These are phyloP conservation scores for Cutaneotrichosporon mucoides DNA, from an alignment of 1,284 basidiomycete genomes.

Conservation along the genomic window DNA sequence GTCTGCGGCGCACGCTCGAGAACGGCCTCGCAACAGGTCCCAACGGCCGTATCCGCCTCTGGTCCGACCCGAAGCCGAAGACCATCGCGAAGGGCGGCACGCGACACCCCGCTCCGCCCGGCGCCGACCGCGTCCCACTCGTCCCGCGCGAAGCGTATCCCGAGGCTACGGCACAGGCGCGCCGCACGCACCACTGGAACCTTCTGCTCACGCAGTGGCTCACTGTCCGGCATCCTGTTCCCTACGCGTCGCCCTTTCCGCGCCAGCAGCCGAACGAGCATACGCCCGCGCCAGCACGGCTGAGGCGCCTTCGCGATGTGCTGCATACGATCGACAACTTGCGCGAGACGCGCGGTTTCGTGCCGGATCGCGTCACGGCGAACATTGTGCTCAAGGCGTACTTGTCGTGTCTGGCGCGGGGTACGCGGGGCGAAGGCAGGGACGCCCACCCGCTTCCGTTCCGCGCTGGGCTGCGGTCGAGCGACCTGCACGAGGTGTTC, in stretches of 20 bases:
- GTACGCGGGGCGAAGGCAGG: slow-evolving; percentile 1
- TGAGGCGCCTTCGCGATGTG: slow-evolving; percentile 31
- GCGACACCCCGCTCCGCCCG: slow-evolving; percentile 1
- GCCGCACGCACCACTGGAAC: slow-evolving; percentile 17
- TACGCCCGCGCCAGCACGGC: slow-evolving; percentile 3
- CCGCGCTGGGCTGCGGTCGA: background rate
- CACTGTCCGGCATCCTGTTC: slow-evolving; percentile 7
- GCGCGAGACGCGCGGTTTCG: slow-evolving; percentile 30
- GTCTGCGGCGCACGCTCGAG: slow-evolving; percentile 26
- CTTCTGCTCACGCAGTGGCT: slow-evolving; percentile 11
- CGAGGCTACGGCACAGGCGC: slow-evolving; percentile 3
- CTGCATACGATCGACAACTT: slow-evolving; percentile 28
- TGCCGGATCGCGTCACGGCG: slow-evolving; percentile 40
- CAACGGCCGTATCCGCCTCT: slow-evolving; percentile 1
- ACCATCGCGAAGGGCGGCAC: background rate
- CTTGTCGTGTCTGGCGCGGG: slow-evolving; percentile 19
- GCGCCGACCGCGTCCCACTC: slow-evolving; percentile 10
- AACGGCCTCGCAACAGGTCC: background rate
- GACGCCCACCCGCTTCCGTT: slow-evolving; percentile 3
- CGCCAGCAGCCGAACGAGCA: background rate
- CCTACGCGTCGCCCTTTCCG: slow-evolving; percentile 4
- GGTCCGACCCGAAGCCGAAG: background rate
- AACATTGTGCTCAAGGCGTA: slow-evolving; percentile 43
- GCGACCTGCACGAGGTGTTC: slow-evolving; percentile 20
- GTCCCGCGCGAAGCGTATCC: slow-evolving; percentile 5